Evolutionary conservation across 805 yeast genomes (phyloP).

Genomic region (Candida hungchunana): DNA sequence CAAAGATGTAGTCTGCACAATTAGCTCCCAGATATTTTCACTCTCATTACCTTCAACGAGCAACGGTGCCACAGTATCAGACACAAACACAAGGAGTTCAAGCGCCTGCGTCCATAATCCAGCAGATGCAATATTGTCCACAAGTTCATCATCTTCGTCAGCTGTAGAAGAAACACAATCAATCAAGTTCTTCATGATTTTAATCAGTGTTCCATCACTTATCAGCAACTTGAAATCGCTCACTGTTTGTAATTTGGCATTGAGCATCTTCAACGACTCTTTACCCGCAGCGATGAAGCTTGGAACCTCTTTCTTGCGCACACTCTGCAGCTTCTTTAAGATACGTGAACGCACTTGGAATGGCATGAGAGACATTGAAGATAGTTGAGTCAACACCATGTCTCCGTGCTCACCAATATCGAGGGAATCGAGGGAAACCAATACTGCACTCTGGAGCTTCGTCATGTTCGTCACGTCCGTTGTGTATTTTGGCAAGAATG

Average conservation of each 20-base stretch:
- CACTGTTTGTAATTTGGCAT: slow-evolving; percentile 30
- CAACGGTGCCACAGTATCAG: slow-evolving; percentile 27
- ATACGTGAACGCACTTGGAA: slow-evolving; percentile 58
- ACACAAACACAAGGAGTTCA: slow-evolving; percentile 34
- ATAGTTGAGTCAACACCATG: slow-evolving; percentile 50
- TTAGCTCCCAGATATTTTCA: slow-evolving; percentile 34
- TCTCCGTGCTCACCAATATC: slow-evolving; percentile 34
- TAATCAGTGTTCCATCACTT: slow-evolving; percentile 41
- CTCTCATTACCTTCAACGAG: slow-evolving; percentile 11
- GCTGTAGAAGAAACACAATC: slow-evolving; percentile 47
- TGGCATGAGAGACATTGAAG: slow-evolving; percentile 51
- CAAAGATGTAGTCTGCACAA: slow-evolving; percentile 38
- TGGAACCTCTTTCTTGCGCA: slow-evolving; percentile 44
- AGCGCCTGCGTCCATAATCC: slow-evolving; percentile 57
- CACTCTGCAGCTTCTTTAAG: slow-evolving; percentile 45
- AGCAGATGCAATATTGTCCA: slow-evolving; percentile 9
- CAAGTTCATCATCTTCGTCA: slow-evolving; percentile 27
- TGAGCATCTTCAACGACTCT: slow-evolving; percentile 39
- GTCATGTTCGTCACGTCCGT: slow-evolving; percentile 57
- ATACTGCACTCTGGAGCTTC: slow-evolving; percentile 55
- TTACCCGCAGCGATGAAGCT: slow-evolving; percentile 60
- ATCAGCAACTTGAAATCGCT: slow-evolving; percentile 34
- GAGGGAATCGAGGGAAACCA: slow-evolving; percentile 41
- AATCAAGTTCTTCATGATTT: slow-evolving; percentile 44
- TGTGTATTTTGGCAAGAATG: slow-evolving; percentile 56